Conservation (phyloP, 352 stramenopile genomes). For the Phytophthora ramorum region DNA sequence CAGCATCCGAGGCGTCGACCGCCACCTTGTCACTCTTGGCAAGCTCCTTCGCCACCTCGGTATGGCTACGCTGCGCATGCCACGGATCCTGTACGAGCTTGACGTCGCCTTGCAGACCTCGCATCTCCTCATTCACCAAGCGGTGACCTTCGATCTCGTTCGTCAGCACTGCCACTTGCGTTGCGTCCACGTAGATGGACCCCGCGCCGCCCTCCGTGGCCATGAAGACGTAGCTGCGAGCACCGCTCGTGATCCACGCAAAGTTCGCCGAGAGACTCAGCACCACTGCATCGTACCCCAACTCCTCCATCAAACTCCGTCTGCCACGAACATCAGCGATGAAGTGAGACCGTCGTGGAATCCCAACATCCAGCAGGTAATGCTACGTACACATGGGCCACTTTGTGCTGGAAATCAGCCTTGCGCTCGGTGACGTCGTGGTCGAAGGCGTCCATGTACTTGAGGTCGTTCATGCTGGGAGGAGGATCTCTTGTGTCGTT, state of each 20-base stretch:
- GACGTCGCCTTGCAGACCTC: conserved; percentile 52
- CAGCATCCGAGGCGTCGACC: conserved; percentile 37
- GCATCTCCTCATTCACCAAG: conserved; percentile 72
- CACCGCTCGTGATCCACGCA: conserved; percentile 70
- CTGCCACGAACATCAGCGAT: conserved; percentile 30
- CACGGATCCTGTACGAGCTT: conserved; percentile 62
- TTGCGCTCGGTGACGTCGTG: conserved; percentile 53
- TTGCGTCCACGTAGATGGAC: conserved; percentile 67
- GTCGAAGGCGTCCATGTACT: conserved; percentile 63
- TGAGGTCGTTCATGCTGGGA: conserved; percentile 57
- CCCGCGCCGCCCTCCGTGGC: conserved; percentile 67
- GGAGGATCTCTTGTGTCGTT: conserved; percentile 1
- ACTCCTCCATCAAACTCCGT: conserved; percentile 48
- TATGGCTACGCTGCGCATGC: conserved; percentile 45
- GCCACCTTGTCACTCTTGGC: conserved; percentile 45
- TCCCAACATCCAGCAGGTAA: neutral
- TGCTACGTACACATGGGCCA: conserved; percentile 48
- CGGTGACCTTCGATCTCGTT: conserved; percentile 82
- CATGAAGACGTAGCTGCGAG: conserved; percentile 73
- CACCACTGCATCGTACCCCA: conserved; percentile 54
- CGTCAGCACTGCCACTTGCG: conserved; percentile 59
- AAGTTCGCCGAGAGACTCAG: conserved; percentile 72
- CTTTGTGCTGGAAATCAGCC: conserved; percentile 58
- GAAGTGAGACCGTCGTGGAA: conserved; percentile 3
- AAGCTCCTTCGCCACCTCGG: conserved; percentile 44